phyloP scores from a whole-genome alignment of 2,329 filamentous ascomycete genomes.

The Aspergillus ibericus region DNA sequence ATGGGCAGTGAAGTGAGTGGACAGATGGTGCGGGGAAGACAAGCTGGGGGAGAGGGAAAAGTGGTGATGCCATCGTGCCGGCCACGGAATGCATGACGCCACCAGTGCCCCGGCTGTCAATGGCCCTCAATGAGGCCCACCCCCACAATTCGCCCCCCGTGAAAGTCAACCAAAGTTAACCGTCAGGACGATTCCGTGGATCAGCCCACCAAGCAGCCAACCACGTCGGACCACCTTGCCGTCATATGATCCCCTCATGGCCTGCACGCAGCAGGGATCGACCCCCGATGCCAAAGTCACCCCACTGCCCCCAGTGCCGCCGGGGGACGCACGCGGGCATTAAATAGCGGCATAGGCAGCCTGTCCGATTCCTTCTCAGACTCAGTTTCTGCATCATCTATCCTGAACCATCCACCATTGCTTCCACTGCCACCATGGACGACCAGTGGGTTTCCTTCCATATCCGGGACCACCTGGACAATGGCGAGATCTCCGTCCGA shows the following conservation, averaged over 20 bases:
- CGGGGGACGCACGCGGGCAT: neutral
- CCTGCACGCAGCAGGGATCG: neutral
- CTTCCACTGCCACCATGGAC: constrained; percentile 11
- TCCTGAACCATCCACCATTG: neutral
- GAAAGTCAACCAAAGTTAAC: neutral
- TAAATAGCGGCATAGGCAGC: neutral
- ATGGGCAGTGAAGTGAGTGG: neutral
- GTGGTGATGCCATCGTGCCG: neutral
- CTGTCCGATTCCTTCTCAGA: neutral
- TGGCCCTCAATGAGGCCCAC: constrained; percentile 12
- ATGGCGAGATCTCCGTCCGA: constrained; percentile 27
- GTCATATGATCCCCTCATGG: constrained; percentile 1
- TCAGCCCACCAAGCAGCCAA: constrained; percentile 4
- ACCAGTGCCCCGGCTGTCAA: neutral
- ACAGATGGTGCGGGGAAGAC: neutral
- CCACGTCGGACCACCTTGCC: constrained; percentile 2
- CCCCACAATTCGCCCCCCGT: constrained; percentile 2
- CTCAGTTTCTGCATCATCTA: neutral
- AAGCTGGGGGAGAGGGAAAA: neutral
- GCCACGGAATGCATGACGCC: neutral
- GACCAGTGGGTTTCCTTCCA: constrained; percentile 32
- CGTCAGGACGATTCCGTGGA: neutral
- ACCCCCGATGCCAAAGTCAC: neutral
- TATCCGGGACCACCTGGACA: constrained; percentile 28
- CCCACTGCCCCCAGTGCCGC: too few relatives aligned